Evolutionary conservation across 768 basidiomycete species (phyloP), one percentile per base, ranked within the genome.

Genomic region (Dendrothele bispora): DNA sequence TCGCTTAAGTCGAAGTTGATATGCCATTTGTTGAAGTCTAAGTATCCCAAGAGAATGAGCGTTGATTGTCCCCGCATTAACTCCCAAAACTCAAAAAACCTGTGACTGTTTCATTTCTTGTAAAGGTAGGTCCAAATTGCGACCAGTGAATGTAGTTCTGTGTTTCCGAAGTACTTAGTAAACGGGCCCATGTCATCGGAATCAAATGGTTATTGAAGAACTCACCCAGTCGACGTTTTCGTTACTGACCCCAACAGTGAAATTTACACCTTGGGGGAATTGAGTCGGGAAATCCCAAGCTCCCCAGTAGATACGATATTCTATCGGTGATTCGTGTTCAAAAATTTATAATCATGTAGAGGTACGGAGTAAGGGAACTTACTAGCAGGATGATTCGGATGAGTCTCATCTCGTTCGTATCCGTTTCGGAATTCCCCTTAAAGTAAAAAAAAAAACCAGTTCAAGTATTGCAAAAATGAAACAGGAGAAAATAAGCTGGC

Each of bases 81-180:
- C n/a, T n/a, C n/a, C n/a, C n/a, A n/a, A n/a, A n/a, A n/a, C n/a
- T n/a, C n/a, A n/a, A 18, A 27, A 25, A 47, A 60, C 61, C 50
- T 3, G 61, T 62, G 7, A 59, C 46, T 7, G 56, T 55, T 15
- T 53, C 36, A 38, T 54, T 56, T 14, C 56, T 36, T 6, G 52
- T 58, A 37, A 55, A 61, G 4, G 60, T 61, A n/a, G 55, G 54
- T 3, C 62, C 62, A 35, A 50, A 63, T 25, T 54, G 50, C 3
- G 57, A 56, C 62, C 62, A 63, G 36, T 63, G 62, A 11, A 63
- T 51, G 24, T 63, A 63, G 37, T 61, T 63, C 59, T 62, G 8
- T 20, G 17, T 1, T 27, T n/a, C 5, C n/a, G n/a, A 7, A 18
- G 5, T n/a, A 14, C 11, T 15, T 21, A 5, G 18, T 14, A n/a